Conservation (phyloP, 208 protist genomes). For the Herpetomonas samuelpessoai region DNA sequence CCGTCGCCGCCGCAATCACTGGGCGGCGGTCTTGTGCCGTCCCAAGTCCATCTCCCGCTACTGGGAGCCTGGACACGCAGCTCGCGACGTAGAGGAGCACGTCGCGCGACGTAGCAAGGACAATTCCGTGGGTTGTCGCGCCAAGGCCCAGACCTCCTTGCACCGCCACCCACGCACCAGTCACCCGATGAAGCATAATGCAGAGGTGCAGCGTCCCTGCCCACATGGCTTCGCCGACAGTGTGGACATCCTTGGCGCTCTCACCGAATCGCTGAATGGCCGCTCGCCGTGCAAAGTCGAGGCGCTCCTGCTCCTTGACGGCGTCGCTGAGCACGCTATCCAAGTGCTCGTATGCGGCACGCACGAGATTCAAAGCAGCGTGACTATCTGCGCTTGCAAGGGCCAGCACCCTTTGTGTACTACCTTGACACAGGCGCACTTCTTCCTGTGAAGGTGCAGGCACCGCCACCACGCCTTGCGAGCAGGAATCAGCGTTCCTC, state of each 20-base stretch:
- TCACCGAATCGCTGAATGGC: slow-evolving; percentile 39
- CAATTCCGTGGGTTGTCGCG: slow-evolving; percentile 13
- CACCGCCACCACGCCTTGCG: neutral
- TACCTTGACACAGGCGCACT: too few species aligned
- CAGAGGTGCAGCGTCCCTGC: slow-evolving; percentile 50
- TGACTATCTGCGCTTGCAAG: neutral
- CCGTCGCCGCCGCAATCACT: slow-evolving; percentile 37
- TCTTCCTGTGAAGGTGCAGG: neutral
- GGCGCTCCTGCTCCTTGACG: slow-evolving; percentile 45
- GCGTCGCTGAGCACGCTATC: slow-evolving; percentile 27
- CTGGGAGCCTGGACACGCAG: slow-evolving; percentile 37
- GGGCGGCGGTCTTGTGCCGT: slow-evolving; percentile 7
- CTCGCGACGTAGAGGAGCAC: slow-evolving; percentile 55
- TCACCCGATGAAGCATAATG: slow-evolving; percentile 44
- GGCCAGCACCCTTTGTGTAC: neutral
- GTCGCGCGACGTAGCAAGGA: slow-evolving; percentile 27
- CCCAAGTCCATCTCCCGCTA: slow-evolving; percentile 2
- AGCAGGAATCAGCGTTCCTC: too few species aligned
- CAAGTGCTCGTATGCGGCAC: slow-evolving; percentile 18
- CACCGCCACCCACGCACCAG: slow-evolving; percentile 46
- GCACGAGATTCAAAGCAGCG: neutral
- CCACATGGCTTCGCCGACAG: slow-evolving; percentile 48
- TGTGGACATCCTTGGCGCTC: slow-evolving; percentile 39
- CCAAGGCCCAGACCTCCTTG: slow-evolving; percentile 49
- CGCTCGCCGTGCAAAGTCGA: slow-evolving; percentile 30